Evolutionary conservation across 1,139 yeast genomes (phyloP), one percentile per base, ranked within the genome.

Genomic region (Candida pseudoviswanathii): DNA sequence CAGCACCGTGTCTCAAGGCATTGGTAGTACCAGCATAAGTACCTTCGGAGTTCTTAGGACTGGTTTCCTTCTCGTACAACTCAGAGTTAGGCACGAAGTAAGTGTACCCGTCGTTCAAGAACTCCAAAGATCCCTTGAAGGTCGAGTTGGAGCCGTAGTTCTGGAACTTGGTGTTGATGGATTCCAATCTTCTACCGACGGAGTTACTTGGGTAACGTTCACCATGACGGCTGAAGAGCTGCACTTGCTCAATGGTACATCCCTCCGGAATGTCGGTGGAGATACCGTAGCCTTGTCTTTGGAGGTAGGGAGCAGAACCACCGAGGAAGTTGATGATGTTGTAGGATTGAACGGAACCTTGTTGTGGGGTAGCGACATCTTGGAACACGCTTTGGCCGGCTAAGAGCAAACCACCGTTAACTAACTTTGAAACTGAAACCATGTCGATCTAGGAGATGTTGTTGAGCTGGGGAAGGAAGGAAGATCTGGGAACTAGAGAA

Each of bases 161-260:
- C 45, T 58, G 43, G 45, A 68, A 57, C 49, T 63, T 66, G 8
- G 55, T 43, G 49, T 58, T 48, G 37, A 67, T 50, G 7, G 57
- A 56, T 43, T 64, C 58, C 34, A 51, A 55, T 8, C 41, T 41
- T 33, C 51, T 51, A 25, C 75, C 78, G 21, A 62, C 60, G 30
- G 61, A 56, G 16, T 59, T 59, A 3, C 73, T 65, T 21, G 89
- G 90, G 62, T 74, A 86, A 58, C 94, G 71, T 60, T 85, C 91
- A n/a, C 92, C 94, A 58, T 87, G 94, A 61, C 94, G 78, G 51
- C 79, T 74, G 45, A 82, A 67, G 52, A 82, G 66, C 55, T 82
- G 84, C n/a, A 85, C 88, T 63, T 84, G 90, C 53, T 83, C 84
- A 44, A 85, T 72, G 7, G 69, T 63, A 60, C 89, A 81, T 44